phyloP scores from a whole-genome alignment of 2,329 filamentous ascomycete genomes.

The Botryosphaeria dothidea region DNA sequence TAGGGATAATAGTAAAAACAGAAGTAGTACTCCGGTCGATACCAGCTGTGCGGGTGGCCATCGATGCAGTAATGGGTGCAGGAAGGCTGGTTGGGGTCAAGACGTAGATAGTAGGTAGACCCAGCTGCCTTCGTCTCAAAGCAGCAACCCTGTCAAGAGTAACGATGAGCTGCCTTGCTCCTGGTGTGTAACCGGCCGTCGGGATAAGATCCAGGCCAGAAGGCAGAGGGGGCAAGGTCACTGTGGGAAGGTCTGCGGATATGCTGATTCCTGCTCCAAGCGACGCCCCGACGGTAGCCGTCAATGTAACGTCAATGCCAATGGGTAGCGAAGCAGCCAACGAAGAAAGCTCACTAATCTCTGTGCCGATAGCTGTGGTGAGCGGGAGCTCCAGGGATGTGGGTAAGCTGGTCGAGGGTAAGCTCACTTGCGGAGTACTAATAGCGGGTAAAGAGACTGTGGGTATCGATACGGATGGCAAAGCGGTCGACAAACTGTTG shows the following conservation, averaged over 20 bases:
- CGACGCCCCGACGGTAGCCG: not conserved
- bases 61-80: not conserved
- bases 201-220: not conserved
- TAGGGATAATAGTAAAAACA: not conserved
- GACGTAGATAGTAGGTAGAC: not conserved
- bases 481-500: not conserved
- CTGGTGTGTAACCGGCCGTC: slow-evolving; percentile 3
- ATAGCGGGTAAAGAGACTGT: not conserved
- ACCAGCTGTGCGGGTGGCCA: not conserved
- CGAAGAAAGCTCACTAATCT: not conserved
- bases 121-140: not conserved
- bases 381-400: not conserved
- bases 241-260: not conserved
- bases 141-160: not conserved
- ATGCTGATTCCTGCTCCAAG: not conserved
- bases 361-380: not conserved
- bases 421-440: not conserved
- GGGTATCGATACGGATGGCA: not conserved
- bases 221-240: not conserved
- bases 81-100: not conserved
- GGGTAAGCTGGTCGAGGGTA: not conserved
- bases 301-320: not conserved
- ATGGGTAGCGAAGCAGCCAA: not conserved
- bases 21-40: not conserved
- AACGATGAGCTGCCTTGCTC: not conserved